phyloP scores from a whole-genome alignment of 768 basidiomycete genomes.

The Lactifluus rugatus region DNA sequence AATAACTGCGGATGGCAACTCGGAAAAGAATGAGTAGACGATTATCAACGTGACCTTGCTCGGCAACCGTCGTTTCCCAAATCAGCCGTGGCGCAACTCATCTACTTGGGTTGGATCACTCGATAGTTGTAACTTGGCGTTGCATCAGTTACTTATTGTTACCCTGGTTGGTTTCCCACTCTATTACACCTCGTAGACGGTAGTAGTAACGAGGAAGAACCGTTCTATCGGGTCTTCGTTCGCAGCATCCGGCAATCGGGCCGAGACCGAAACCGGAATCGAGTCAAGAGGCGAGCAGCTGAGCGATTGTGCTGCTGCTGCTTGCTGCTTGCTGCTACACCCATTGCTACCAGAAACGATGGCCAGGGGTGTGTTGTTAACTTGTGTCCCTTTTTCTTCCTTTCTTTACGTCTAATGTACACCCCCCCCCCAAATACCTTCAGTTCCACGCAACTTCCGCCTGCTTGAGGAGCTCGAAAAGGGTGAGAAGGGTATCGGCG shows the following conservation, averaged over 20 bases:
- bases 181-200: too few species aligned
- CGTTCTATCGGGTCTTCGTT: too few species aligned
- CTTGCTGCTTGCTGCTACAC: too few species aligned
- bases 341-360: slow-evolving; percentile 13
- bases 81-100: too few species aligned
- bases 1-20: not conserved
- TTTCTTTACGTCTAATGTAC: slow-evolving; percentile 3
- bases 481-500: slow-evolving; percentile 98
- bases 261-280: not conserved
- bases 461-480: slow-evolving; percentile 98
- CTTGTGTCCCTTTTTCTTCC: not conserved
- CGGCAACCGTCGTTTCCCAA: too few species aligned
- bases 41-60: too few species aligned
- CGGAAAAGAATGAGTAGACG: not conserved
- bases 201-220: too few species aligned
- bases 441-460: slow-evolving; percentile 94
- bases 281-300: not conserved
- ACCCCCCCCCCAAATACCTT: not conserved
- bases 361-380: slow-evolving; percentile 26
- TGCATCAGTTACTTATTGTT: too few species aligned
- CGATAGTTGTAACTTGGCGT: too few species aligned
- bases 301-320: too few species aligned
- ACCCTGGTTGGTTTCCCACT: too few species aligned
- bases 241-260: not conserved
- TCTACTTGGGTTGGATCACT: too few species aligned